Percentiles rank a stretch among this genome's conserved stretches.
Conservation (phyloP, 176 grass and related monocot species). For the Hordeum marinum region DNA sequence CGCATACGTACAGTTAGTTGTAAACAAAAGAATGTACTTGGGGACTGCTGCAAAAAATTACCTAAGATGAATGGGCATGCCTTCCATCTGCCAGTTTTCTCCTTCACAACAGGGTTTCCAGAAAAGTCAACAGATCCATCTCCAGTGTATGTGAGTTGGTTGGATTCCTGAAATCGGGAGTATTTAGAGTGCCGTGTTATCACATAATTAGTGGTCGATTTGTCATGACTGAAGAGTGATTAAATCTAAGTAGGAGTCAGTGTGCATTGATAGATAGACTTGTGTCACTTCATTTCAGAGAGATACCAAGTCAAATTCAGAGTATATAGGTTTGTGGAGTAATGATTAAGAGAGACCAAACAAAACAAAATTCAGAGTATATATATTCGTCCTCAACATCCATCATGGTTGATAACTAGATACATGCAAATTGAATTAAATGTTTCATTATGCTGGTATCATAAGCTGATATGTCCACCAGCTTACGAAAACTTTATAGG, state of each 20-base stretch:
- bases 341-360: neutral
- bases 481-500: neutral
- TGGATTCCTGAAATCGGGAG: constrained; percentile 39
- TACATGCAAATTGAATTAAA: constrained; percentile 8
- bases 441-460: neutral
- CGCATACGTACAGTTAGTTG: neutral
- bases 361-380: neutral
- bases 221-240: neutral
- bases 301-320: no score
- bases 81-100: constrained; percentile 76
- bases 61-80: constrained; percentile 93
- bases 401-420: neutral
- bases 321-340: no score
- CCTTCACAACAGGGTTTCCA: constrained; percentile 67
- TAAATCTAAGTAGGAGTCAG: neutral
- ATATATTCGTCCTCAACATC: neutral
- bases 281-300: neutral
- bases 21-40: neutral
- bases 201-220: neutral
- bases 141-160: constrained; percentile 56
- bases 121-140: constrained; percentile 76
- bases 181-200: neutral
- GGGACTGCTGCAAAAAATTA: neutral
- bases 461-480: neutral
- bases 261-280: neutral